A percentile compares a stretch with the other conserved stretches of the same genome.
Conservation (phyloP, 1,139 yeast genomes). For the Groenewaldozyma sp. region DNA sequence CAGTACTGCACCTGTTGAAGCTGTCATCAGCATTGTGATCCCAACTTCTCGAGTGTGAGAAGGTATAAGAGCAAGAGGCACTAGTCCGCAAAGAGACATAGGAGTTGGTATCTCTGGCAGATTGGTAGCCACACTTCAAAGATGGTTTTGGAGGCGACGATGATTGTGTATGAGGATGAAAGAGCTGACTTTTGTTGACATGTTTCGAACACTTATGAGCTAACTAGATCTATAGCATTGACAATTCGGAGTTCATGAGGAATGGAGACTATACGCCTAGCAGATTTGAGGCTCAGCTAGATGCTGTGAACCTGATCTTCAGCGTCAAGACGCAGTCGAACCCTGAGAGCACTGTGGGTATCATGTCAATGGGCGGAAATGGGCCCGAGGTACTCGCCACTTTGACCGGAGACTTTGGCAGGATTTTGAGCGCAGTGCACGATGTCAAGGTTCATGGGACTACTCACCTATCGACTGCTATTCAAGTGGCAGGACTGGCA, state of each 20-base stretch:
- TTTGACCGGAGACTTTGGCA: constrained; percentile 80
- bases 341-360: constrained; percentile 91
- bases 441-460: constrained; percentile 68
- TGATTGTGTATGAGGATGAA: constrained; percentile 50
- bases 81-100: too few relatives aligned
- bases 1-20: too few relatives aligned
- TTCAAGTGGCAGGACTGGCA: constrained; percentile 96
- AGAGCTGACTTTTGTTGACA: neutral
- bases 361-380: constrained; percentile 76
- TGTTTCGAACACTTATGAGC: neutral
- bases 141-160: constrained; percentile 94
- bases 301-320: constrained; percentile 84
- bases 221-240: constrained; percentile 35
- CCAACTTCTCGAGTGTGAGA: too few relatives aligned
- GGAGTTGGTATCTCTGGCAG: too few relatives aligned
- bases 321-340: constrained; percentile 78
- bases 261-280: constrained; percentile 91
- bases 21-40: too few relatives aligned
- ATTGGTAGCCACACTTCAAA: too few relatives aligned
- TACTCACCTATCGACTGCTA: constrained; percentile 66
- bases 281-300: constrained; percentile 87
- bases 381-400: constrained; percentile 82
- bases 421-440: constrained; percentile 78
- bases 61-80: too few relatives aligned
- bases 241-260: constrained; percentile 91